Evolutionary conservation across 305 asterid species (phyloP), one percentile per base, ranked within the genome.

Genomic region (Plantago coronopus): DNA sequence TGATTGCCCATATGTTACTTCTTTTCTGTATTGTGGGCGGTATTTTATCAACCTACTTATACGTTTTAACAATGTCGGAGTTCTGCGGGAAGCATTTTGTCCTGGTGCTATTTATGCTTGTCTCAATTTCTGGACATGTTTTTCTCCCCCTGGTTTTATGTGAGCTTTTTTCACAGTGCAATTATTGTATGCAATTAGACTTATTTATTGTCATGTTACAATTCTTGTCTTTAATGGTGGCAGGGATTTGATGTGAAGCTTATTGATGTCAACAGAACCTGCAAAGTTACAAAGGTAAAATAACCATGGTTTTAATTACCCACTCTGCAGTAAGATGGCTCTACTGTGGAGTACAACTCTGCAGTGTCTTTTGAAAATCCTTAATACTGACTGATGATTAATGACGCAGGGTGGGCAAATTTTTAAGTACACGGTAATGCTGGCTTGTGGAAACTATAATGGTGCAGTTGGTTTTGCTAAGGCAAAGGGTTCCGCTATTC

Each of bases 231-330:
- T 60, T 25, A 65, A 62, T 67, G 65, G 64, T 78, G 65, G 54
- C 84, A 91, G 96, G 95, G 98, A 65, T 91, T 91, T 74, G 98
- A 86, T 72, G 89, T 86, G 70, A 88, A 81, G 83, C 89, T 84
- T 66, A 80, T 91, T 64, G 82, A 84, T 67, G 88, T 91, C 69
- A 91, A 91, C 65, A 73, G 88, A 67, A 88, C 98, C 42, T 81
- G 85, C 64, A 91, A 88, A 70, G 95, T 83, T 61, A 88, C 96
- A 43, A 91, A 91, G 97, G 97, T 90, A 81, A 27, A 8, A 27
- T 27, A 27, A 3, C 34, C n/a, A n/a, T n/a, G n/a, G n/a, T n/a
- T n/a, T n/a, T n/a, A n/a, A n/a, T n/a, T n/a, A n/a, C n/a, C n/a
- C n/a, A n/a, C n/a, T n/a, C n/a, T n/a, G n/a, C n/a, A n/a, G n/a